These are phyloP conservation scores for Pyrenophora graminea DNA, from an alignment of 2,329 filamentous ascomycete genomes.

Conservation along the genomic window DNA sequence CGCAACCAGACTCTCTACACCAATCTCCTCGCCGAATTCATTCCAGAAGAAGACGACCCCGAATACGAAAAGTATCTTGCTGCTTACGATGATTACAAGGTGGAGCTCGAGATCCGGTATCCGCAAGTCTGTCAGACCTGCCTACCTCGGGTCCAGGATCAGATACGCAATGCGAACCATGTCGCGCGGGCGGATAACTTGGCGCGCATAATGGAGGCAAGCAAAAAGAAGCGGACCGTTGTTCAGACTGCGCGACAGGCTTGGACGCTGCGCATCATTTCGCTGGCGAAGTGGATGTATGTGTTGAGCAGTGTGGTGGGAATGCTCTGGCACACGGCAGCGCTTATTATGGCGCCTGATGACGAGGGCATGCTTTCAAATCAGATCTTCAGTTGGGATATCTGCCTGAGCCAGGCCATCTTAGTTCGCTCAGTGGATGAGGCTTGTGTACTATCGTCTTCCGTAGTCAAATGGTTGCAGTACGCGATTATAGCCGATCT, in stretches of 20 bases:
- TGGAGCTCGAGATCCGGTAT: conserved; percentile 77
- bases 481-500: conserved; percentile 55
- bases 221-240: conserved; percentile 32
- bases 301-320: conserved; percentile 47
- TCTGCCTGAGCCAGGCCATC: conserved; percentile 31
- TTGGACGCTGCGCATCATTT: conserved; percentile 52
- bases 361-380: conserved; percentile 4
- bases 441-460: conserved; percentile 34
- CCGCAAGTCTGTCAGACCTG: conserved; percentile 86
- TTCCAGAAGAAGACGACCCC: conserved; percentile 68
- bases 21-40: conserved; percentile 76
- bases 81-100: conserved; percentile 70
- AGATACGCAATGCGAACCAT: conserved; percentile 74
- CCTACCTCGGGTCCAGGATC: conserved; percentile 71
- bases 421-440: conserved; percentile 23
- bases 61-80: conserved; percentile 71
- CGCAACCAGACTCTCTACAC: conserved; percentile 87
- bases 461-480: conserved; percentile 21
- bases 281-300: conserved; percentile 49
- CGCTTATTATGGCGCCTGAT: conserved; percentile 23
- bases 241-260: conserved; percentile 44
- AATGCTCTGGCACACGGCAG: conserved; percentile 44
- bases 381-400: conserved; percentile 15
- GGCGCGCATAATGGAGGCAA: conserved; percentile 71
- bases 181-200: conserved; percentile 83